phyloP scores from a whole-genome alignment of 2,329 filamentous ascomycete genomes.

The Helotiales sp. region DNA sequence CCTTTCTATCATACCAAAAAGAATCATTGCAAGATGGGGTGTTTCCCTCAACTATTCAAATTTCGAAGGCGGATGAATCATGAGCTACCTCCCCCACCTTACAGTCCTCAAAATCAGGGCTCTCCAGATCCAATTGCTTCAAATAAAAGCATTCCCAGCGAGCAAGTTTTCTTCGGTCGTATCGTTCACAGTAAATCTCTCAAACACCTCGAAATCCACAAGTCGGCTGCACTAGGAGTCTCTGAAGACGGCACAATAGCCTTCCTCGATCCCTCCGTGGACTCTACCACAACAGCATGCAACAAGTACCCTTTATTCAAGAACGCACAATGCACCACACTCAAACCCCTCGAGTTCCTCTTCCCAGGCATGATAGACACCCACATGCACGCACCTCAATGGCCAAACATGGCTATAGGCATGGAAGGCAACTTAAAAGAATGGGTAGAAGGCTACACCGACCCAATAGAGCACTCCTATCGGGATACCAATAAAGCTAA shows the following conservation, averaged over 20 bases:
- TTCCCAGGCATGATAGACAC: conserved; percentile 65
- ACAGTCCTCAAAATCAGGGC: background rate
- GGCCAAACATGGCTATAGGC: conserved; percentile 42
- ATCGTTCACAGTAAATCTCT: background rate
- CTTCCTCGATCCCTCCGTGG: background rate
- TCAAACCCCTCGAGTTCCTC: conserved; percentile 41
- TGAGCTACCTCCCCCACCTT: background rate
- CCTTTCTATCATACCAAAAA: background rate
- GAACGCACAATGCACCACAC: background rate
- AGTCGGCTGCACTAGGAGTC: background rate
- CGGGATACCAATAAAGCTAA: conserved; percentile 59
- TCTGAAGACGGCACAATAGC: background rate
- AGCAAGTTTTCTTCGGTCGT: background rate
- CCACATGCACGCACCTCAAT: conserved; percentile 66
- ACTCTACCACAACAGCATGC: background rate
- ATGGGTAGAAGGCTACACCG: conserved; percentile 65
- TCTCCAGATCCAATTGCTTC: background rate
- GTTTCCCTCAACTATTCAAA: background rate
- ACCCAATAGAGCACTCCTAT: conserved; percentile 68
- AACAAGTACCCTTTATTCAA: background rate
- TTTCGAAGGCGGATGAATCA: background rate
- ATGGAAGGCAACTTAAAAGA: conserved; percentile 44
- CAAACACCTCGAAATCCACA: background rate
- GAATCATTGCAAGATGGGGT: background rate
- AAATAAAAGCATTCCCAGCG: background rate